A percentile compares a stretch with the other conserved stretches of the same genome.
Conservation (phyloP, 1,139 yeast genomes). For the Taiozyma onychis region DNA sequence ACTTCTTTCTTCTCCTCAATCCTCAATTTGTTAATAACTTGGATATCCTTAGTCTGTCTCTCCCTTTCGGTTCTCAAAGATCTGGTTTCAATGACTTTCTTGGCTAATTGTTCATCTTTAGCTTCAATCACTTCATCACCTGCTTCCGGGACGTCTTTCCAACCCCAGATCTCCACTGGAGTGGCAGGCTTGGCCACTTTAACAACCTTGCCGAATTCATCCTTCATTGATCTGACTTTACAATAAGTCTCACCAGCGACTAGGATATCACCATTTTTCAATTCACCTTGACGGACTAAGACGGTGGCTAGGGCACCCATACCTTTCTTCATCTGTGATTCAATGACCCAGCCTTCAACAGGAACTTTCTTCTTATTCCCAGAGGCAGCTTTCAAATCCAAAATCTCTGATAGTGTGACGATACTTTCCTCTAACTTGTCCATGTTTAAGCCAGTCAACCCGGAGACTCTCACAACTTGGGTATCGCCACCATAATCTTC, state of each 20-base stretch:
- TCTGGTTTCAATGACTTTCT: conserved; percentile 66
- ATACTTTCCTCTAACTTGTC: conserved; percentile 87
- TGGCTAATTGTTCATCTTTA: conserved; percentile 65
- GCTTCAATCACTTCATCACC: conserved; percentile 86
- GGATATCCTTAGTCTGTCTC: conserved; percentile 62
- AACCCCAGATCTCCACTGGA: conserved; percentile 89
- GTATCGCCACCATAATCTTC: conserved; percentile 96
- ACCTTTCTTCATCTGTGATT: conserved; percentile 77
- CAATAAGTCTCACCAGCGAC: conserved; percentile 88
- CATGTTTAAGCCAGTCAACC: conserved; percentile 80
- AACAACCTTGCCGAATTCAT: conserved; percentile 62
- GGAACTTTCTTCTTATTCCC: conserved; percentile 33
- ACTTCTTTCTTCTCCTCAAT: conserved; percentile 33
- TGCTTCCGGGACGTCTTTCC: conserved; percentile 91
- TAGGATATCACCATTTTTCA: conserved; percentile 62
- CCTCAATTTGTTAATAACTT: conserved; percentile 57
- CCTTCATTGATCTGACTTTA: conserved; percentile 76
- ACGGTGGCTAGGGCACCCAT: conserved; percentile 86
- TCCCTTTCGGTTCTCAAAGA: conserved; percentile 48
- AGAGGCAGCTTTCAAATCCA: conserved; percentile 59
- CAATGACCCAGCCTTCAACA: conserved; percentile 87
- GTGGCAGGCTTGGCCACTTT: conserved; percentile 79
- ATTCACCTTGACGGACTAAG: conserved; percentile 71
- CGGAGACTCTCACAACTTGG: conserved; percentile 84
- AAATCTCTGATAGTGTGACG: conserved; percentile 74